Percentiles rank a stretch among this genome's conserved stretches.
phyloP scores from a whole-genome alignment of 2,329 filamentous ascomycete genomes.

The Cordyceps tenuipes region DNA sequence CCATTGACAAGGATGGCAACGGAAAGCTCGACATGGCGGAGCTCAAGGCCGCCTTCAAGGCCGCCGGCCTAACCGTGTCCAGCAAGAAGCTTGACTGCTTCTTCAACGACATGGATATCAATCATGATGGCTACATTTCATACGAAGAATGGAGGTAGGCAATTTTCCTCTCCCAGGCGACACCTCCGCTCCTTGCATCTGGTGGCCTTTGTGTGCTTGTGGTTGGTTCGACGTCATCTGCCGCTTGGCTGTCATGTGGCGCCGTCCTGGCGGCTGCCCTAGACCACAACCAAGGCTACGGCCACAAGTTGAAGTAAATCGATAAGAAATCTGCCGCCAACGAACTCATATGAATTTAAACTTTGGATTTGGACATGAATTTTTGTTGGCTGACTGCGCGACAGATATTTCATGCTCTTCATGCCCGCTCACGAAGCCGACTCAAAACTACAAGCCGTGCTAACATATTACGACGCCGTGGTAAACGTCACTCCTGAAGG shows the following conservation, averaged over 20 bases:
- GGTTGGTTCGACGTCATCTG: constrained; percentile 17
- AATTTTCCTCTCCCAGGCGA: constrained; percentile 11
- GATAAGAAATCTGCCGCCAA: background rate
- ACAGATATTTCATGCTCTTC: constrained; percentile 87
- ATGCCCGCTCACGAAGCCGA: constrained; percentile 57
- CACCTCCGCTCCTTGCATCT: background rate
- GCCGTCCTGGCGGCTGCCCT: constrained; percentile 1
- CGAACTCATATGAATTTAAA: background rate
- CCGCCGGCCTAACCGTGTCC: constrained; percentile 71
- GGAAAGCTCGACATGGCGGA: constrained; percentile 83
- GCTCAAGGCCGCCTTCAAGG: constrained; percentile 67
- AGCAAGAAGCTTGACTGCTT: constrained; percentile 72
- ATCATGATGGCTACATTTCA: constrained; percentile 78
- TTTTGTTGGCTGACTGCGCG: background rate
- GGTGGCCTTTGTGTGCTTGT: background rate
- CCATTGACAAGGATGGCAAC: constrained; percentile 78
- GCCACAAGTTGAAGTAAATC: background rate
- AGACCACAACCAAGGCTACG: background rate
- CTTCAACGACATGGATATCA: constrained; percentile 81
- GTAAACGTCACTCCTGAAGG: constrained; percentile 88
- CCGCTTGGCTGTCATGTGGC: constrained; percentile 18
- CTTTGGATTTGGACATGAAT: background rate
- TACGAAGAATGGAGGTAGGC: constrained; percentile 97
- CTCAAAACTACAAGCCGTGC: constrained; percentile 68
- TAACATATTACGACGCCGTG: constrained; percentile 86